These are phyloP conservation scores for Coemansia erecta DNA, from an alignment of 192 early-diverging fungal genomes.

Conservation along the genomic window DNA sequence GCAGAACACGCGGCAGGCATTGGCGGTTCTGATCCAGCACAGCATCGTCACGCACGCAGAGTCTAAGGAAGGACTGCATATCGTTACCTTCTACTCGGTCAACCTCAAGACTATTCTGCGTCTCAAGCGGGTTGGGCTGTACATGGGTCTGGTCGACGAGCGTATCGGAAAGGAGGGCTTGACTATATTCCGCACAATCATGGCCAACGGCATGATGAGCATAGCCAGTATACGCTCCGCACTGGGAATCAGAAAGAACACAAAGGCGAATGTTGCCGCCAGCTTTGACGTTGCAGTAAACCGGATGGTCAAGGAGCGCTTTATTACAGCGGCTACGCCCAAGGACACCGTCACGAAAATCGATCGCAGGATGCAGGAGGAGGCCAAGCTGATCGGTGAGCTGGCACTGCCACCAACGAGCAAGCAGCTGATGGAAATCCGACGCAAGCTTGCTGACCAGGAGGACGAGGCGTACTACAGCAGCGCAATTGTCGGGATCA, in stretches of 20 bases:
- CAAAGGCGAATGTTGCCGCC: conserved; percentile 13
- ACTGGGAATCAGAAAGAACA: conserved; percentile 19
- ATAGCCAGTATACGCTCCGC: conserved; percentile 25
- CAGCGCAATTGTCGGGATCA: conserved; percentile 55
- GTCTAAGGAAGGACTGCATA: conserved; percentile 56
- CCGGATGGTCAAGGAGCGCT: conserved; percentile 62
- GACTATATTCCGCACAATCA: conserved; percentile 49
- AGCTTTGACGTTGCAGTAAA: conserved; percentile 26
- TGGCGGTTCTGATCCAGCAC: conserved; percentile 88
- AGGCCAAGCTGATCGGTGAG: conserved; percentile 58
- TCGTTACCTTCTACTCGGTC: conserved; percentile 68
- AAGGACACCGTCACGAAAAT: conserved; percentile 59
- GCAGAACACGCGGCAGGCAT: conserved; percentile 64
- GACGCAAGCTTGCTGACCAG: conserved; percentile 46
- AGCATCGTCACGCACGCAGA: conserved; percentile 71
- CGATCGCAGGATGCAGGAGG: conserved; percentile 63
- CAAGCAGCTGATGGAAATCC: conserved; percentile 59
- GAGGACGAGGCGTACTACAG: conserved; percentile 53
- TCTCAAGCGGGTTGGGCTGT: conserved; percentile 56
- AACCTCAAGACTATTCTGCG: conserved; percentile 58
- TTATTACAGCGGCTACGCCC: conserved; percentile 58
- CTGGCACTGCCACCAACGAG: conserved; percentile 58
- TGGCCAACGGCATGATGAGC: conserved; percentile 45
- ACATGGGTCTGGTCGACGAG: conserved; percentile 56
- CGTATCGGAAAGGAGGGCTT: conserved; percentile 61